A percentile compares a stretch with the other conserved stretches of the same genome.
Conservation (phyloP, 2,329 filamentous ascomycete species). For the Phialophora expanda region DNA sequence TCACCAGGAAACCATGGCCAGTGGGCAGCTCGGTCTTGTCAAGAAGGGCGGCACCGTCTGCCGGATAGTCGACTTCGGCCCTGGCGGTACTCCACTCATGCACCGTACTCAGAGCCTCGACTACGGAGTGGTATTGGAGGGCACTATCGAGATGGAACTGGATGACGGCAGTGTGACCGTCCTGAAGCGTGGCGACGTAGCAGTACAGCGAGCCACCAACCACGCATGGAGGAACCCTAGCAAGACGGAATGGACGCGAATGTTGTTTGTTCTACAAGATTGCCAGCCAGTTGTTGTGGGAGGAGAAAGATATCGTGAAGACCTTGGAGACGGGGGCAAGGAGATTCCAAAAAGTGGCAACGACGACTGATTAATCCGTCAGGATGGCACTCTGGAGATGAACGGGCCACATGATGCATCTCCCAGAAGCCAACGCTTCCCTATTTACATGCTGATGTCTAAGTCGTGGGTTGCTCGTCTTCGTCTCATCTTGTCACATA, state of each 20-base stretch:
- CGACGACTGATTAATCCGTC: constrained; percentile 12
- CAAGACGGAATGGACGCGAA: constrained; percentile 32
- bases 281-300: constrained; percentile 20
- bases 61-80: constrained; percentile 53
- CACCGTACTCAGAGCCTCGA: constrained; percentile 61
- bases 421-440: neutral
- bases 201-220: constrained; percentile 57
- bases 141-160: constrained; percentile 57
- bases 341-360: constrained; percentile 23
- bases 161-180: constrained; percentile 56
- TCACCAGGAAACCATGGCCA: constrained; percentile 21
- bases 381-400: neutral
- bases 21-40: constrained; percentile 21
- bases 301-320: constrained; percentile 18
- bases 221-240: constrained; percentile 49
- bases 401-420: neutral
- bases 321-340: constrained; percentile 1
- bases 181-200: constrained; percentile 58
- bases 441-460: neutral
- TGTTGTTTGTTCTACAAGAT: constrained; percentile 27
- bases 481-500: neutral
- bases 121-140: constrained; percentile 61
- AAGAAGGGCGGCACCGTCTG: constrained; percentile 23
- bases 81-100: constrained; percentile 51
- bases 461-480: neutral